Conservation (phyloP, 139 green algal species). For the Dunaliella sp. region DNA sequence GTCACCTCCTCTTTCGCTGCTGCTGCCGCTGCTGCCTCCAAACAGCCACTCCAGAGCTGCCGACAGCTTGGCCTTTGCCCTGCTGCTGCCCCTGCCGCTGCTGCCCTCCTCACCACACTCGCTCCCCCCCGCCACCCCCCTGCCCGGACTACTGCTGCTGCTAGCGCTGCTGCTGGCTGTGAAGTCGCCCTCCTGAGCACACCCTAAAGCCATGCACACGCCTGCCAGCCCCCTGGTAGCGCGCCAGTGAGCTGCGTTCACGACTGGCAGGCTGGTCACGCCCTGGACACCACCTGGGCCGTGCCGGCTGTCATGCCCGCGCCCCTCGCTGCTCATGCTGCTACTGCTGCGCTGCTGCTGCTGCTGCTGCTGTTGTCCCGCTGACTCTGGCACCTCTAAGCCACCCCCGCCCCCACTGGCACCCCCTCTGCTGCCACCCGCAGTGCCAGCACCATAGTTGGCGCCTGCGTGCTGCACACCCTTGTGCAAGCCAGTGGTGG, state of each 20-base stretch:
- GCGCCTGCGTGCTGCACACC: background rate
- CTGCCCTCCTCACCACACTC: background rate
- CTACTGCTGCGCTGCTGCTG: background rate
- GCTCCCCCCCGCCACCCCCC: too few relatives aligned
- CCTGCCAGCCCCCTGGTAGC: slow-evolving; percentile 10
- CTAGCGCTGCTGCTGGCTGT: background rate
- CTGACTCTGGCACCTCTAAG: too few relatives aligned
- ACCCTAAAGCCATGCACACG: slow-evolving; percentile 8
- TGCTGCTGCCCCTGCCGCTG: background rate
- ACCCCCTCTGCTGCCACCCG: too few relatives aligned
- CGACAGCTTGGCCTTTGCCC: background rate
- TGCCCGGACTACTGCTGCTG: slow-evolving; percentile 1
- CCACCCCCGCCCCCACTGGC: too few relatives aligned
- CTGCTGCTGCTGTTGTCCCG: background rate
- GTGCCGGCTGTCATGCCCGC: too few relatives aligned
- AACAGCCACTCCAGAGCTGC: background rate
- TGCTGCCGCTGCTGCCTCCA: background rate
- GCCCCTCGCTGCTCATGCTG: too few relatives aligned
- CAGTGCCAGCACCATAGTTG: too few relatives aligned
- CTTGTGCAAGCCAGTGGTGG: background rate
- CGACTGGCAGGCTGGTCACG: slow-evolving; percentile 21
- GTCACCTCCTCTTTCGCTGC: too few relatives aligned
- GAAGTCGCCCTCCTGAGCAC: background rate
- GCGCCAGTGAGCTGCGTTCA: slow-evolving; percentile 40
- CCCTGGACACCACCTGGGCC: too few relatives aligned